Percentiles rank a stretch among this genome's conserved stretches.
Conservation (phyloP, 2,329 filamentous ascomycete species). For the Cadophora luteo-olivacea region DNA sequence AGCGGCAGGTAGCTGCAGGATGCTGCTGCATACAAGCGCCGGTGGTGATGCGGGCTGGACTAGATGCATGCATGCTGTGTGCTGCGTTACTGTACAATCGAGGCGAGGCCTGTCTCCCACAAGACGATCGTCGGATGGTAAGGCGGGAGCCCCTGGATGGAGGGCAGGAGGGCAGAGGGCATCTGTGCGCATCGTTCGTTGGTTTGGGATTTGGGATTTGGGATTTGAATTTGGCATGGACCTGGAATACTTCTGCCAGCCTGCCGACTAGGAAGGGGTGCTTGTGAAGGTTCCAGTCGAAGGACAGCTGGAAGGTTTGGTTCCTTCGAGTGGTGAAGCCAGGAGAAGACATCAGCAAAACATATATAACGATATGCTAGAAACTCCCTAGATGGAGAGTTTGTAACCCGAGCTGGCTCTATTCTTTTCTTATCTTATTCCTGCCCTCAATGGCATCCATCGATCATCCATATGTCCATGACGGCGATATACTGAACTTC, state of each 20-base stretch:
- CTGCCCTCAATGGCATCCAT: background rate
- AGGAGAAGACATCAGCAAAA: background rate
- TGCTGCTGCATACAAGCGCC: conserved; percentile 16
- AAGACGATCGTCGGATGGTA: conserved; percentile 6
- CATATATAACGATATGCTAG: background rate
- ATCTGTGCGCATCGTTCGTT: conserved; percentile 15
- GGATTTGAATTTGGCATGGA: too few species aligned
- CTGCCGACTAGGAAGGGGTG: too few species aligned
- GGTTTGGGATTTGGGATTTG: conserved; percentile 10
- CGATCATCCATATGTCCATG: too few species aligned
- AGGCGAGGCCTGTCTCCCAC: background rate
- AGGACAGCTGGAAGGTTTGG: background rate
- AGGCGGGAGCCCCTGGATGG: conserved; percentile 19
- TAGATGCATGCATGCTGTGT: background rate
- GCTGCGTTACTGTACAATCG: too few species aligned
- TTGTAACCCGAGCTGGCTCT: too few species aligned
- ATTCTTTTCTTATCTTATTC: too few species aligned
- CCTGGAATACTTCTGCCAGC: too few species aligned
- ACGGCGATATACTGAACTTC: too few species aligned
- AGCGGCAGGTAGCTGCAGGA: conserved; percentile 6
- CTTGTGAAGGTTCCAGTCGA: too few species aligned
- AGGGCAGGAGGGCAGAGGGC: too few species aligned
- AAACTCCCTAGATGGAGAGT: background rate
- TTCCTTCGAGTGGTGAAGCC: background rate
- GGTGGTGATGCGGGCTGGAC: conserved; percentile 6